Conservation (phyloP, 805 yeast genomes). For the Scheffersomyces spartinae region DNA sequence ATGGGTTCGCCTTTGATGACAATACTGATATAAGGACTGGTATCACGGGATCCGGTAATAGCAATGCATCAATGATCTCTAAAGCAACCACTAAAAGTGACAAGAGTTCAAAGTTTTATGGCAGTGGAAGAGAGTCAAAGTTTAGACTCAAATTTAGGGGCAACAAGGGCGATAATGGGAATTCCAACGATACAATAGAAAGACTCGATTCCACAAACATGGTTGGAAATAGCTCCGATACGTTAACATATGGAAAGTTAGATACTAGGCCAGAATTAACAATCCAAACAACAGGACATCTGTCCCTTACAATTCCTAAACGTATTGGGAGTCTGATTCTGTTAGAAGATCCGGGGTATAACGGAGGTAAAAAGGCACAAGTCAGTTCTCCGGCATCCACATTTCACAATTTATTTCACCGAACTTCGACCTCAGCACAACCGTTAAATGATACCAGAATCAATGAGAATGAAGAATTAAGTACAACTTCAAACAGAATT, state of each 20-base stretch:
- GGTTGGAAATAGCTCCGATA: no score
- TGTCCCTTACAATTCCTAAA: constrained; percentile 14
- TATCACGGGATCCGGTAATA: background rate
- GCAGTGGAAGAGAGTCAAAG: constrained; percentile 4
- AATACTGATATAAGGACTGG: constrained; percentile 4
- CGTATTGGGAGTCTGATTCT: constrained; percentile 5
- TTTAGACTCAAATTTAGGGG: constrained; percentile 5
- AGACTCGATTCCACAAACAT: no score
- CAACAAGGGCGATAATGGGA: no score
- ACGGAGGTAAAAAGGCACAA: constrained; percentile 11
- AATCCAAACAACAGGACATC: constrained; percentile 18
- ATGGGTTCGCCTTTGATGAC: constrained; percentile 1
- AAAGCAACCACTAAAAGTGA: constrained; percentile 5
- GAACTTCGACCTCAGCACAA: constrained; percentile 4
- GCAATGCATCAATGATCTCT: background rate
- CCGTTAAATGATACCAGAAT: constrained; percentile 3
- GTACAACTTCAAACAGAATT: constrained; percentile 8
- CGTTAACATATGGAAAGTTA: no score
- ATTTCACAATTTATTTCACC: constrained; percentile 21
- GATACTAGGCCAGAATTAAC: constrained; percentile 24
- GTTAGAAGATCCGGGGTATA: constrained; percentile 6
- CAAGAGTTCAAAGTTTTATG: constrained; percentile 6
- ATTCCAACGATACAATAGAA: no score
- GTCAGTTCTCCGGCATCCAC: constrained; percentile 20
- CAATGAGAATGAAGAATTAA: constrained; percentile 1